Conservation (phyloP, 75 land plant species). For the Gnetum montanum region DNA sequence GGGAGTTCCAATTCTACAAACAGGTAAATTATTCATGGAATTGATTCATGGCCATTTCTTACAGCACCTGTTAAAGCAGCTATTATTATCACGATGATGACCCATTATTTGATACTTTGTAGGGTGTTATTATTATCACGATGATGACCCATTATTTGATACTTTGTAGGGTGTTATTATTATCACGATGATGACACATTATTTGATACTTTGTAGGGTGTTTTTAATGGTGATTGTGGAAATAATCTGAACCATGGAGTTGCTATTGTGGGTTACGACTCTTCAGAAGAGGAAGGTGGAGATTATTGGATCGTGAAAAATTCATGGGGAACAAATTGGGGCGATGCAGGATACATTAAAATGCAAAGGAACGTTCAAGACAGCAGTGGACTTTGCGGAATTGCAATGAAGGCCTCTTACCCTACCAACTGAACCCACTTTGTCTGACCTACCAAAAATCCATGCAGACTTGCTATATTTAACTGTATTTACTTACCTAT, state of each 20-base stretch:
- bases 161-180: background rate
- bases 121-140: too few species aligned
- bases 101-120: background rate
- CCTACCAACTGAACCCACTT: slow-evolving; percentile 42
- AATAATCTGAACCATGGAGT: slow-evolving; percentile 68
- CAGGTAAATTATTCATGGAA: slow-evolving; percentile 14
- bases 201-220: slow-evolving; percentile 46
- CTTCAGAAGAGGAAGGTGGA: slow-evolving; percentile 21
- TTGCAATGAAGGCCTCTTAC: slow-evolving; percentile 66
- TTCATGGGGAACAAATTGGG: slow-evolving; percentile 90
- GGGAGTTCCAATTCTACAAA: slow-evolving; percentile 26
- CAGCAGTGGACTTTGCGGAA: slow-evolving; percentile 65
- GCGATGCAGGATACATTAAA: slow-evolving; percentile 73
- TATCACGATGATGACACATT: background rate
- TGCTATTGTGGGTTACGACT: slow-evolving; percentile 70
- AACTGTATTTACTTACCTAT: too few species aligned
- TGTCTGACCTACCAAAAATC: too few species aligned
- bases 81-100: background rate
- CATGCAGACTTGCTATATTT: too few species aligned
- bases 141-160: too few species aligned
- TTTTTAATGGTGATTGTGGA: slow-evolving; percentile 70
- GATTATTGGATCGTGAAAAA: slow-evolving; percentile 86
- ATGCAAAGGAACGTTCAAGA: slow-evolving; percentile 62
- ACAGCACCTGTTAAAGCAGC: background rate
- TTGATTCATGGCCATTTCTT: background rate